Conservation (phyloP, 108 stramenopile genomes). For the Bacterosira constricta region DNA sequence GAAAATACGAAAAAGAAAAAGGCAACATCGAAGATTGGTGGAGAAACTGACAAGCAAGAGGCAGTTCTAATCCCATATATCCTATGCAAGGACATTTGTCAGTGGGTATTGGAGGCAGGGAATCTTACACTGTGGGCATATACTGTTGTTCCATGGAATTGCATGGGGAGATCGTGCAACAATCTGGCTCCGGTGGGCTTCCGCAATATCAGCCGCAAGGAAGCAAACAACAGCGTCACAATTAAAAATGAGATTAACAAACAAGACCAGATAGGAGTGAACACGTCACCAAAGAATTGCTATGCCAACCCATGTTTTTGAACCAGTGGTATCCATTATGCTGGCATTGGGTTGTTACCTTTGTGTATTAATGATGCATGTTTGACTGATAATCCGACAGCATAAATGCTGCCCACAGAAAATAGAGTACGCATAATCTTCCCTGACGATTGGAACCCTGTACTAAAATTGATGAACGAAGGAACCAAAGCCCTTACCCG, state of each 20-base stretch:
- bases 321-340: background rate
- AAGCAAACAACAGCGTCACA: constrained; percentile 14
- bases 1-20: constrained; percentile 1
- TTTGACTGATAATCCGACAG: background rate
- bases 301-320: constrained; percentile 43
- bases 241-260: constrained; percentile 29
- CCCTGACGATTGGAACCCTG: too few species aligned
- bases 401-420: too few species aligned
- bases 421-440: too few species aligned
- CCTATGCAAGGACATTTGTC: constrained; percentile 12
- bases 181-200: constrained; percentile 23
- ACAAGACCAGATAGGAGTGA: constrained; percentile 38
- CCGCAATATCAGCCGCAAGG: constrained; percentile 19
- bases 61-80: constrained; percentile 30
- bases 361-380: background rate
- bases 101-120: constrained; percentile 13
- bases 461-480: too few species aligned
- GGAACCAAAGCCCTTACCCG: too few species aligned
- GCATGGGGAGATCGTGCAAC: constrained; percentile 24
- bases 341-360: constrained; percentile 16
- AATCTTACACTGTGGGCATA: constrained; percentile 25
- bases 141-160: constrained; percentile 41
- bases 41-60: constrained; percentile 21
- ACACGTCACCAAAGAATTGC: constrained; percentile 34
- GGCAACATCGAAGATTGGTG: constrained; percentile 10